Evolutionary conservation across 108 stramenopile species (phyloP).

Genomic region (Epithemia pelagica): DNA sequence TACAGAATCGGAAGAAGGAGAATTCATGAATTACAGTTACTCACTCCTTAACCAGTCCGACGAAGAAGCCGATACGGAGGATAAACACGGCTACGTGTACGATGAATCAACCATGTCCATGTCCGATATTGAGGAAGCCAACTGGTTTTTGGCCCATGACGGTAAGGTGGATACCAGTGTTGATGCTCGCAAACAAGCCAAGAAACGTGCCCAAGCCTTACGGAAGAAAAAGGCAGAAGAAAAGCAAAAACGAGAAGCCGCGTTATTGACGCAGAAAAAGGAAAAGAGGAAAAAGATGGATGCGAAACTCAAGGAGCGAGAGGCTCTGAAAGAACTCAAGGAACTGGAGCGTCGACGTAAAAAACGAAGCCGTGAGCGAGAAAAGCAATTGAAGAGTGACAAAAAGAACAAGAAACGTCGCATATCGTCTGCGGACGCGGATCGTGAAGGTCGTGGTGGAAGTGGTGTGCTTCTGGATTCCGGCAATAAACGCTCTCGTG

Average conservation of each 20-base stretch:
- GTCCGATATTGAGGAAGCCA: conserved; percentile 65
- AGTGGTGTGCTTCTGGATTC: too few species aligned
- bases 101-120: conserved; percentile 17
- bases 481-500: conserved; percentile 57
- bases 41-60: conserved; percentile 65
- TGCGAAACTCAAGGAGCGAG: conserved; percentile 33
- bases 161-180: conserved; percentile 62
- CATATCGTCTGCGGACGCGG: conserved; percentile 8
- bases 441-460: conserved; percentile 7
- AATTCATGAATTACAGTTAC: conserved; percentile 50
- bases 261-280: conserved; percentile 25
- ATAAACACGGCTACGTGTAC: conserved; percentile 18
- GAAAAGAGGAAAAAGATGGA: conserved; percentile 20
- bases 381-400: conserved; percentile 47
- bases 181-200: conserved; percentile 70
- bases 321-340: conserved; percentile 46
- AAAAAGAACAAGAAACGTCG: conserved; percentile 44
- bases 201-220: conserved; percentile 46
- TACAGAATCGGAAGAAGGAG: conserved; percentile 49
- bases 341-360: conserved; percentile 56
- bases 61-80: conserved; percentile 66
- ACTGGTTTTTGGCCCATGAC: conserved; percentile 67
- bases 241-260: conserved; percentile 13
- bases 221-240: conserved; percentile 56
- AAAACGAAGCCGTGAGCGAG: conserved; percentile 65